Base-by-base conservation (phyloP, 768 basidiomycete genomes). In the Boletus barrowsii region DNA sequence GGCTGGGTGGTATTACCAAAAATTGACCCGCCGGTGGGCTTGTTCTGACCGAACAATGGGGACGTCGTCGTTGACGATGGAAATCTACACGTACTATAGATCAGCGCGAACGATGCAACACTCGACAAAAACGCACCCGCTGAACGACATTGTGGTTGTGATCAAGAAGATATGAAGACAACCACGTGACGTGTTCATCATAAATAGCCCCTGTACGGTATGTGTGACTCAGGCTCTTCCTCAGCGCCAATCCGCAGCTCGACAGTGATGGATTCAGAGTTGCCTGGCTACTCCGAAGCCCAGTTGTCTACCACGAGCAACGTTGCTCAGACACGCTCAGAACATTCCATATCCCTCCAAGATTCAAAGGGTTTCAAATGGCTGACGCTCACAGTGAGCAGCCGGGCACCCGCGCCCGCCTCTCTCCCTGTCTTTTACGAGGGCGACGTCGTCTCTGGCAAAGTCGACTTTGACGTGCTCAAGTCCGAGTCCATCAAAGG, bases 401-500 rank as follows among this genome's bases (percentile, higher is more conserved):
- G 78, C 60, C 76, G 80, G 32, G 68, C 75, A 24, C 64, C 69
- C 6, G 67, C 57, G 4, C 48, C 77, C 0, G 58, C 72, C 18
- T 73, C 71, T 11, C 66, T 75, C 24, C 83, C 82, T 18, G 61
- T 74, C 26, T 82, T 79, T 59, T 62, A 74, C 44, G 73, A 79
- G 55, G 77, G 74, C 10, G 81, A 86, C 61, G 54, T 60, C 14
- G 71, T 87, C 49, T 61, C 75, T 2, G 83, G 84, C 22, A 65
- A 68, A 10, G 80, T 84, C 3, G 77, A 79, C 58, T 60, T 84
- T 29, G 76, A 82, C 48, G 67, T 81, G 33, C 71, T 75, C 55
- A 80, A 79, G 60, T 66, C 77, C 15, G 79, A 82, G 51, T 75
- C 71, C 13, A 65, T 78, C 47, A 82, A 83, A 63, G 72, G 69